Base-by-base conservation (phyloP, 805 yeast genomes). In the Priceomyces melissophilus region DNA sequence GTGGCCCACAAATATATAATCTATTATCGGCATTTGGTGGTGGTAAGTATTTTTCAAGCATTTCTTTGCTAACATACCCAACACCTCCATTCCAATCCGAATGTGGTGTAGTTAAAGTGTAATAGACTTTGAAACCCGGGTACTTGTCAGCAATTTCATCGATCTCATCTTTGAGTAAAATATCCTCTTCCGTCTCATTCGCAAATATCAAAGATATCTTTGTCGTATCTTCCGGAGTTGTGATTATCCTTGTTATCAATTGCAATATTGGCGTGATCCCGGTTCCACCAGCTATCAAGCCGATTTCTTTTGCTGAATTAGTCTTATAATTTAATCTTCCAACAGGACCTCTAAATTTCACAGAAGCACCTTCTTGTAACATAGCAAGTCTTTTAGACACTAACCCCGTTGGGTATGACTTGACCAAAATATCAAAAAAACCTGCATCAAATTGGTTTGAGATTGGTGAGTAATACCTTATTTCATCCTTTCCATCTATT, bases 251-350 rank as follows among this genome's bases (percentile, higher is more conserved):
- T 45, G 85, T 81, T 39, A 86, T 69, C 11, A 90, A 84, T 64
- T 89, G 95, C 55, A 85, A 73, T 65, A 87, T 81, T 30, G 97
- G 96, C 7, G 96, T 87, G 47, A 90, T 83, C 39, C 97, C 95
- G 0, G 91, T 79, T 13, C 95, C 95, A 50, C 93, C 95, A 6
- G 90, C 91, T 50, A 86, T 71, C 66, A 86, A 72, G 13, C 81
- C 80, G 42, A 86, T 70, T 44, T 80, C 77, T 45, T 75, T 75
- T 31, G 80, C 82, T 67, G 78, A 75, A 55, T 83, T 83, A 17
- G 73, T 50, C 31, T 54, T 43, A 57, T 82, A 83, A 27, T 77
- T 60, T 61, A 86, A 78, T 57, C 82, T 74, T 11, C 95, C 93
- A 37, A 84, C 84, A 12, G 93, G 89, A 1, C 95, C 95, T 59